Base-by-base conservation (phyloP, 371 early-diverging fungal species). In the Polyrhizophydium stewartii region DNA sequence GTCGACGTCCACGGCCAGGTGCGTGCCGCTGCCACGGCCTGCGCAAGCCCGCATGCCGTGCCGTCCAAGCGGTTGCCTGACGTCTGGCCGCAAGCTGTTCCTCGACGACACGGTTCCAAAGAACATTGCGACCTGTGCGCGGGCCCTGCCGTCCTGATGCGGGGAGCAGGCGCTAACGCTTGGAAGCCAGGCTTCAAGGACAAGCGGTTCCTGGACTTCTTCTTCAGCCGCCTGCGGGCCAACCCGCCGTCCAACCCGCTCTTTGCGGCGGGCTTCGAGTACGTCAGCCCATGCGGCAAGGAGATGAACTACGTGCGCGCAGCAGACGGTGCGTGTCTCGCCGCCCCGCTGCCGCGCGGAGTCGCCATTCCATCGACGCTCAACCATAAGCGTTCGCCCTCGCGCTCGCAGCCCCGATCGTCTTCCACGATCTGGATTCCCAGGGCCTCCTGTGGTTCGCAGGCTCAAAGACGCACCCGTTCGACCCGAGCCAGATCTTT, bases 181-280 rank as follows among this genome's bases (percentile, higher is more conserved):
- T n/a, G n/a, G n/a, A n/a, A n/a, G n/a, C n/a, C 59, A 59, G 67
- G 70, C 55, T 73, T 71, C 67, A 71, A 68, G 43, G 71, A 74
- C 52, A 38, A 35, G 33, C 27, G 47, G 53, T 74, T 74, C 51
- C 71, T 74, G 21, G 66, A 70, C 59, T 70, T 70, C 64, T 74
- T 74, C 60, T 68, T 65, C 57, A 13, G 61, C n/a, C 63, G 69
- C 17, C 56, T 74, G 43, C 64, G 56, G n/a, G 22, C 40, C 17
- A 66, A 64, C 50, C 31, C 16, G 21, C 24, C 30, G 37, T 3
- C n/a, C 10, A 19, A 45, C 19, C 19, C n/a, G 19, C 30, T 25
- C 19, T 24, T 27, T 13, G 49, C 55, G 5, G 31, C 12, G n/a
- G 24, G 27, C 28, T 47, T 49, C 38, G 51, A 35, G 46, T 45